These are phyloP conservation scores for Rubia yunnanensis DNA, from an alignment of 257 asterid species.

Conservation along the genomic window DNA sequence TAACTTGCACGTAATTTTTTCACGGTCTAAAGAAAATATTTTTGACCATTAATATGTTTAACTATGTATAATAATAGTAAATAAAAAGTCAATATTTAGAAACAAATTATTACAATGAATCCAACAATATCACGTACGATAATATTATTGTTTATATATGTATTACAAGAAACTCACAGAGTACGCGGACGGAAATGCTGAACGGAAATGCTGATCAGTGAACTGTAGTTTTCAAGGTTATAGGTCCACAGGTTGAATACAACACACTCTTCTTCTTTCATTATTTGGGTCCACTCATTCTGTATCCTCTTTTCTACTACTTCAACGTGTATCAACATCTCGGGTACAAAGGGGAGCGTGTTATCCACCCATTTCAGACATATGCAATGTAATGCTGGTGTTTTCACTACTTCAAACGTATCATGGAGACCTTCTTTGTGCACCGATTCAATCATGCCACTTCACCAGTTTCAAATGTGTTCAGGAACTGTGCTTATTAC, in stretches of 20 bases:
- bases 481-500: slow-evolving; percentile 90
- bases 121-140: too few relatives aligned
- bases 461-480: slow-evolving; percentile 85
- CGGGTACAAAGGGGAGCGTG: slow-evolving; percentile 65
- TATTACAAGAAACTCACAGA: slow-evolving; percentile 77
- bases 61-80: too few relatives aligned
- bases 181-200: slow-evolving; percentile 51
- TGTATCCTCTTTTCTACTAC: slow-evolving; percentile 77
- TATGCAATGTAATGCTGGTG: slow-evolving; percentile 93
- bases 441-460: slow-evolving; percentile 98
- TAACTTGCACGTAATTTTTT: too few relatives aligned
- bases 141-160: too few relatives aligned
- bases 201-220: slow-evolving; percentile 34
- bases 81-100: too few relatives aligned
- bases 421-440: slow-evolving; percentile 87
- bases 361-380: slow-evolving; percentile 71
- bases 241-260: slow-evolving; percentile 83
- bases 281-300: slow-evolving; percentile 81
- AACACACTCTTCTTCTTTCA: slow-evolving; percentile 92
- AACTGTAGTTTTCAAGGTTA: slow-evolving; percentile 79
- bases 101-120: too few relatives aligned
- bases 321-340: slow-evolving; percentile 51
- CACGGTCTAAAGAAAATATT: too few relatives aligned
- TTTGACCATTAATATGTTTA: too few relatives aligned
- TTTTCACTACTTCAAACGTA: slow-evolving; percentile 88